These are phyloP conservation scores for Schizonepeta tenuifolia DNA, from an alignment of 257 asterid species.

Conservation along the genomic window DNA sequence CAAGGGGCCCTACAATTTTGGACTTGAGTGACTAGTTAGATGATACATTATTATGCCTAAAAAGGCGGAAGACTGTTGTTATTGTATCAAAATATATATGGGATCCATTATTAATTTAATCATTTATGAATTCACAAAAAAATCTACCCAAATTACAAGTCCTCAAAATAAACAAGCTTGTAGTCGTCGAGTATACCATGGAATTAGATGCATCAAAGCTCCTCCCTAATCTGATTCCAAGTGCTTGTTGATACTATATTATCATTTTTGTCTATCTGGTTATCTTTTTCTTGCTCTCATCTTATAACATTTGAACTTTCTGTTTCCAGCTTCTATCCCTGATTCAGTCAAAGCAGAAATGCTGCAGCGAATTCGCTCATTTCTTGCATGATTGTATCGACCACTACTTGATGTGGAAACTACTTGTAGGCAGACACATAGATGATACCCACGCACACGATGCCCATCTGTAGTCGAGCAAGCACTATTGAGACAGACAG, in stretches of 20 bases:
- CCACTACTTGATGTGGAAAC: conserved; percentile 44
- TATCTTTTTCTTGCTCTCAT: conserved; percentile 2
- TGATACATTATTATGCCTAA: not conserved
- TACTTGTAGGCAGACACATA: not conserved
- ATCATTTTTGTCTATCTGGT: not conserved
- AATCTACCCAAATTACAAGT: no score
- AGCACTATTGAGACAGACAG: not conserved
- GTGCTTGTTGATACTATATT: conserved; percentile 4
- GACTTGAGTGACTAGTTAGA: not conserved
- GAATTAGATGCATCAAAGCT: conserved; percentile 4
- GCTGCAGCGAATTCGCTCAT: conserved; percentile 62
- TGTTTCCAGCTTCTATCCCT: conserved; percentile 67
- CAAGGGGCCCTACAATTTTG: not conserved
- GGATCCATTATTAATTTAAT: no score
- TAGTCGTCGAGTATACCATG: not conserved
- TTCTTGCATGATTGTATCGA: conserved; percentile 46
- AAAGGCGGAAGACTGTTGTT: no score
- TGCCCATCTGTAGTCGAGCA: not conserved
- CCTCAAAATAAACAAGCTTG: no score
- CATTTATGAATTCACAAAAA: no score
- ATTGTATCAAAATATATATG: no score
- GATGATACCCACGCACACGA: not conserved
- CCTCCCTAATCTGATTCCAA: not conserved
- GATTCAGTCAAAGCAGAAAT: conserved; percentile 76
- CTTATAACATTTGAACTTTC: conserved; percentile 3